Evolutionary conservation across 2,329 filamentous ascomycete species (phyloP), one percentile per base, ranked within the genome.

Genomic region (Bipolaris bicolor): DNA sequence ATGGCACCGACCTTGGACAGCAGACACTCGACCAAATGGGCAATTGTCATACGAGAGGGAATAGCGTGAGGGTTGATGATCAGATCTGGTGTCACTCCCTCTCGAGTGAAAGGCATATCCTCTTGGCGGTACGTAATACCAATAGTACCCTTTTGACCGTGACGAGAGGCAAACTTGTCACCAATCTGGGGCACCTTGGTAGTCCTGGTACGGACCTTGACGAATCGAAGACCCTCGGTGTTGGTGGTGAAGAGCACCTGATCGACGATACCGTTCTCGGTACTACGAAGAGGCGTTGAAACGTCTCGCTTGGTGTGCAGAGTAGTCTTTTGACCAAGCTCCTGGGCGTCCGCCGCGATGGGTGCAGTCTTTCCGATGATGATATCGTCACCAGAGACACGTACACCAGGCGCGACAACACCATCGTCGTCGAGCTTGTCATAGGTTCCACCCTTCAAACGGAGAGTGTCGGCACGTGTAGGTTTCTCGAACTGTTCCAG

Each of bases 41-140:
- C 95, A 88, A 99, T 99, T 2, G 96, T 99, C 95, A 99, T 99
- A 86, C 95, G 95, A 53, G 95, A 99, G 0, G 95, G 95, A 85
- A 99, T 99, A 74, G 95, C 96, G 84, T 99, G 95, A 1, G 95
- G 95, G 78, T 99, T 99, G 83, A 99, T 98, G 78, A 99, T 97
- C 62, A 99, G 84, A 78, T 99, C 96, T 0, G 96, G 95, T 0
- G 90, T 90, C 51, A 99, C 86, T 69, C 96, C 95, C 75, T 98
- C 92, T 36, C 88, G 83, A 3, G 92, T 95, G 78, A 99, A 99
- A 0, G 96, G 96, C 96, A 99, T 99, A 73, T 99, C 96, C 78
- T 99, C 95, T 69, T 96, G 91, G 48, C 94, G 88, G 78, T 96
- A 99, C 1, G 95, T 98, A 65, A 99, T 94, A 87, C 96, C 96